Evolutionary conservation across 192 early-diverging fungal species (phyloP), one percentile per base, ranked within the genome.

Genomic region (Backusella parvicylindrica): DNA sequence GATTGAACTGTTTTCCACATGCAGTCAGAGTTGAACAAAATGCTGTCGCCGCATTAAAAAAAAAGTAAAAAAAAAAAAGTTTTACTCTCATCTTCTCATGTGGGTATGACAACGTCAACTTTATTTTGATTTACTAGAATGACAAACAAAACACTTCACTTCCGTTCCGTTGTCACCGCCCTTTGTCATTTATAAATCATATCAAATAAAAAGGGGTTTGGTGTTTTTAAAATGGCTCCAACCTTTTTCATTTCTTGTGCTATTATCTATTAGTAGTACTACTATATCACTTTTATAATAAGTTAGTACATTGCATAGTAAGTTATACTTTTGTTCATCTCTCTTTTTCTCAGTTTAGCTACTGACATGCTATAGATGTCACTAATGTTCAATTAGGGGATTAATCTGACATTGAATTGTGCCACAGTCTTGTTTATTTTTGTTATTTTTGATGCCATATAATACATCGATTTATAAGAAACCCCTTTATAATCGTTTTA

Each of bases 61-160:
- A n/a, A 6, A 66, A 32, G 1, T 6, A 66, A 35, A 23, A 21
- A 21, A 18, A 50, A 50, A 50, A 50, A n/a, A 7, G n/a, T 50
- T 56, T 21, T 26, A 56, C 9, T 56, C 65, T 67, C 33, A 33
- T 36, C 33, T 12, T 36, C 40, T 43, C 68, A 37, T 69, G 37
- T 69, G 68, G 68, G 68, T 69, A 23, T 15, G 33, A 69, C 68
- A 69, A 30, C 28, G 68, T 69, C 68, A 69, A 69, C 37, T 69
- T 16, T 69, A 69, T 30, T 40, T 69, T 43, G 37, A 67, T 56
- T 26, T 56, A 26, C 53, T 56, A 56, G 2, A 12, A 26, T 56
- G 53, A 23, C 53, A 56, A 56, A 56, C 8, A n/a, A n/a, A n/a
- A n/a, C n/a, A n/a, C n/a, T n/a, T n/a, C 2, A 8, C 9, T 56